Evolutionary conservation across 2,329 filamentous ascomycete genomes (phyloP), one percentile per base, ranked within the genome.

Genomic region (Phoma sp.): DNA sequence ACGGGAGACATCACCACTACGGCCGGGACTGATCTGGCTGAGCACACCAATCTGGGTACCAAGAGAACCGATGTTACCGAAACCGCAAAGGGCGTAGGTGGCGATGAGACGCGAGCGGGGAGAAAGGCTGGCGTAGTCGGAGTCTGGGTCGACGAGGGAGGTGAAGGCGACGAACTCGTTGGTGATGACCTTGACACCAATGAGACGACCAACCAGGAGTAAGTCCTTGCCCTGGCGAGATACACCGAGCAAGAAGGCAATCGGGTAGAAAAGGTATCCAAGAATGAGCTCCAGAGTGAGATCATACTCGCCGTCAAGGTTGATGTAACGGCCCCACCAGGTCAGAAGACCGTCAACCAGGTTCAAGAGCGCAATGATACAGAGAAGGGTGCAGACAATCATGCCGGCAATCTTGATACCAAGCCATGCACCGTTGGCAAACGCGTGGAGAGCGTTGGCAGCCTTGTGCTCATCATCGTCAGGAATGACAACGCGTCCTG

Each of bases 41-140:
- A 96, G 82, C 54, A 96, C 90, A 79, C 91, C 91, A 57, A 96
- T 95, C 77, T 96, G 91, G 51, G 91, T 93, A 71, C 91, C 91
- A 42, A 96, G 83, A 27, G 90, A 93, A 48, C 89, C 89, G 64
- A 96, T 89, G 79, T 96, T 96, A 59, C 90, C 92, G 63, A 77
- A 78, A 53, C 82, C 81, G 75, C 91, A 96, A 61, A 93, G 83
- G 18, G 90, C 89, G 70, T 96, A 96, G 45, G 90, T 96, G 40
- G 89, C 90, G 68, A 96, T 96, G 61, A 96, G 83, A 40, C 82
- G 82, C 23, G 90, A 91, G 47, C 91, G 90, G 13, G 84, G 78
- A 27, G 85, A 86, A 57, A 96, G 81, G 25, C 71, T 60, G 48
- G 76, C 75, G 72, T 89, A 92, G 0, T 73, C 71, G 1, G 76